Conservation (phyloP, 78 protist genomes). For the slime mould (Dictyostelium discoideum) region DNA sequence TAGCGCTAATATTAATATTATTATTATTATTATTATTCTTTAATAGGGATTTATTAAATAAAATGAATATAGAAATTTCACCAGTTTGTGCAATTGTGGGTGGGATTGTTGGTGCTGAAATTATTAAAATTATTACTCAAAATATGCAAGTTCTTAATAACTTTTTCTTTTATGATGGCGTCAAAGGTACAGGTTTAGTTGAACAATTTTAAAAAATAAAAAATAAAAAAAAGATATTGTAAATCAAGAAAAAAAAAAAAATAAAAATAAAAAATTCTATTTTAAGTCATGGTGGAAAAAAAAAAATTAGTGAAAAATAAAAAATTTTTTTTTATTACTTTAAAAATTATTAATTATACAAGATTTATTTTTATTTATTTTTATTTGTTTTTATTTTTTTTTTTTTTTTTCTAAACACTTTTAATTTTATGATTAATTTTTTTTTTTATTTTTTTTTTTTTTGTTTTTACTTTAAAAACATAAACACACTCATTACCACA, state of each 20-base stretch:
- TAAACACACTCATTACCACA: not conserved
- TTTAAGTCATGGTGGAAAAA: no score
- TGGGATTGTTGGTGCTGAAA: conserved; percentile 76
- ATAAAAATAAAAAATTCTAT: no score
- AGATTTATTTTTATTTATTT: no score
- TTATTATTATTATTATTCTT: not conserved
- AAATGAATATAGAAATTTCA: conserved; percentile 37
- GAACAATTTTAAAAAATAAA: conserved; percentile 7
- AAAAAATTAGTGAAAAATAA: no score
- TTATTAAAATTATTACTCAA: conserved; percentile 61
- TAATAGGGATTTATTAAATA: not conserved
- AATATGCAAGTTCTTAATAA: conserved; percentile 70
- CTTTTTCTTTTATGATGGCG: conserved; percentile 40
- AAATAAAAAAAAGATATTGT: not conserved
- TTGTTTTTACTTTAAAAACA: not conserved
- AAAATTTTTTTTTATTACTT: no score
- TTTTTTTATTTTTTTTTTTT: not conserved
- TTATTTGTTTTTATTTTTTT: no score
- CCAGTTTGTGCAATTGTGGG: conserved; percentile 83
- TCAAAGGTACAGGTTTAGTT: conserved; percentile 51
- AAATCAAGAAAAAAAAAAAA: no score
- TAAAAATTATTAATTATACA: no score
- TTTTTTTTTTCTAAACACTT: not conserved
- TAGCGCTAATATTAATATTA: no score
- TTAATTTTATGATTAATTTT: no score